phyloP scores from a whole-genome alignment of 495 filamentous ascomycete genomes.

The Coniosporium apollinis region DNA sequence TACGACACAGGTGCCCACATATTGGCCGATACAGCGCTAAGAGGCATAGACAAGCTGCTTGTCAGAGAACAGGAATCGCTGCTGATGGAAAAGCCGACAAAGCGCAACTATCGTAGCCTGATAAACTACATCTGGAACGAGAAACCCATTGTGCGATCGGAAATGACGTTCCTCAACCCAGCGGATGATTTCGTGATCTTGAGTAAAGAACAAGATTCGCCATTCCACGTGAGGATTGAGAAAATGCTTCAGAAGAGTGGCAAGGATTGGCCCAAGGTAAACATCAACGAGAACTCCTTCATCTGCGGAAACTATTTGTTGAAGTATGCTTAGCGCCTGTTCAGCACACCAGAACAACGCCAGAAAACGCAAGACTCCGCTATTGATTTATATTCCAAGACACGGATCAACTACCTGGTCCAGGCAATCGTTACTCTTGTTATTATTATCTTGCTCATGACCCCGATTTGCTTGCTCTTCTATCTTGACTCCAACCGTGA shows the following conservation, averaged over 20 bases:
- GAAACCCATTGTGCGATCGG: constrained; percentile 1
- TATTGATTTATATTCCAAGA: constrained; percentile 16
- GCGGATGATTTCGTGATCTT: constrained; percentile 6
- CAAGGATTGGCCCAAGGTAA: constrained; percentile 1
- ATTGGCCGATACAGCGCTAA: background rate
- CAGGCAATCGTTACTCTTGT: constrained; percentile 17
- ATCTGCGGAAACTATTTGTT: constrained; percentile 5
- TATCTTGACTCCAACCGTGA: background rate
- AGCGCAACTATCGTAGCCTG: constrained; percentile 5
- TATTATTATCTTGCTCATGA: constrained; percentile 14
- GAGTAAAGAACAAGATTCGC: too few relatives aligned
- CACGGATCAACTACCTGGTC: constrained; percentile 18
- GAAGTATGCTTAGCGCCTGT: constrained; percentile 5
- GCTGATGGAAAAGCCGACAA: constrained; percentile 2
- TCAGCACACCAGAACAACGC: constrained; percentile 12
- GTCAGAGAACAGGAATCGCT: background rate
- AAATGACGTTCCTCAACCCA: constrained; percentile 4
- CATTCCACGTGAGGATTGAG: too few relatives aligned
- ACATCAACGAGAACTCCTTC: constrained; percentile 4
- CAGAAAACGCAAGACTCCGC: constrained; percentile 13
- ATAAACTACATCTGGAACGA: constrained; percentile 6
- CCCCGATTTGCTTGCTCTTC: constrained; percentile 9
- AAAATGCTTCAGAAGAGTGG: too few relatives aligned
- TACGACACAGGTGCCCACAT: background rate
- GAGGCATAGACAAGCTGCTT: constrained; percentile 1